phyloP scores from a whole-genome alignment of 768 basidiomycete species.

The Termitomyces sp. region DNA sequence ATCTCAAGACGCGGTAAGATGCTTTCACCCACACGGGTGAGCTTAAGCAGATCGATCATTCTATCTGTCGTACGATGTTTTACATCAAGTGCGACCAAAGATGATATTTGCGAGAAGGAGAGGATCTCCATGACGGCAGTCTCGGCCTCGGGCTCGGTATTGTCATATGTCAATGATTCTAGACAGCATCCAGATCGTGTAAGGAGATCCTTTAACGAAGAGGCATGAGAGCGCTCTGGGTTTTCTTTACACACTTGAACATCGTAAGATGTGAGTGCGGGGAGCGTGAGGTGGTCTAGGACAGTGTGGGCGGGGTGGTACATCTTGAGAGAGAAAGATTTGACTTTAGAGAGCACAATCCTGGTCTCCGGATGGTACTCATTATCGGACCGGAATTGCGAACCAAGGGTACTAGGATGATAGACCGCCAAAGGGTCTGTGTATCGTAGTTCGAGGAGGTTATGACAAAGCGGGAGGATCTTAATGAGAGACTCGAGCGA shows the following conservation, averaged over 20 bases:
- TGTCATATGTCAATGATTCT: not conserved
- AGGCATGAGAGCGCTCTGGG: not conserved
- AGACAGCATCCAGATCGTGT: slow-evolving; percentile 6
- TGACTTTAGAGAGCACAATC: slow-evolving; percentile 1
- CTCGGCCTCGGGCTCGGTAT: slow-evolving; percentile 1
- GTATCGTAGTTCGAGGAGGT: slow-evolving; percentile 7
- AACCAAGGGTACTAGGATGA: not conserved
- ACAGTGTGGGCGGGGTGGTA: not conserved
- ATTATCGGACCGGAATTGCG: not conserved
- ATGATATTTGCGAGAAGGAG: not conserved
- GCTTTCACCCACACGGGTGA: not conserved
- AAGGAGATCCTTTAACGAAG: slow-evolving; percentile 5
- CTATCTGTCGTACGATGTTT: not conserved
- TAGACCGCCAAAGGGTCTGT: not conserved
- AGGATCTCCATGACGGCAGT: not conserved
- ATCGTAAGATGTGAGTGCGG: slow-evolving; percentile 4
- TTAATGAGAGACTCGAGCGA: slow-evolving; percentile 1
- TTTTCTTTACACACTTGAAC: not conserved
- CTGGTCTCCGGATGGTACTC: not conserved
- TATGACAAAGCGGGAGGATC: slow-evolving; percentile 6
- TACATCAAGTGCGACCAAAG: slow-evolving; percentile 1
- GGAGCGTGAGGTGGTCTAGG: slow-evolving; percentile 8
- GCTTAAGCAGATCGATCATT: slow-evolving; percentile 1
- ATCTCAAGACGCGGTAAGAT: slow-evolving; percentile 2
- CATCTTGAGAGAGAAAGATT: slow-evolving; percentile 2